A percentile compares a stretch with the other conserved stretches of the same genome.
These are phyloP conservation scores for Cladosporium oxysporum DNA, from an alignment of 2,329 filamentous ascomycete genomes.

Conservation along the genomic window DNA sequence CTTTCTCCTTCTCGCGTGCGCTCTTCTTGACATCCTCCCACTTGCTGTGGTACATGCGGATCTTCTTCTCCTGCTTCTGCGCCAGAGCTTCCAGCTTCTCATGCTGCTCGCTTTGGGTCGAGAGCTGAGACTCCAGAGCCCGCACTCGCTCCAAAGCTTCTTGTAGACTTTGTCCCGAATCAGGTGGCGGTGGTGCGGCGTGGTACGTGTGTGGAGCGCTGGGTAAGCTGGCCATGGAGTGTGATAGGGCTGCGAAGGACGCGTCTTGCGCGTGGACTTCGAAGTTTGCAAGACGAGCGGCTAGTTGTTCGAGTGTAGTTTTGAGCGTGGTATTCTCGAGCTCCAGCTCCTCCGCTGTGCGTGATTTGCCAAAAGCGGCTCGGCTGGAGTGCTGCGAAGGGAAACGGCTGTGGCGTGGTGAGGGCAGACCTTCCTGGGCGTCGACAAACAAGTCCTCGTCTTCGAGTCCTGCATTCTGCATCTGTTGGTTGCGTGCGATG, in stretches of 20 bases:
- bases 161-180: constrained; percentile 30
- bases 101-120: constrained; percentile 58
- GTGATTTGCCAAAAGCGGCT: constrained; percentile 47
- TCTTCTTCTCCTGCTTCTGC: constrained; percentile 62
- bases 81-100: constrained; percentile 62
- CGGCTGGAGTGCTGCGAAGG: constrained; percentile 41
- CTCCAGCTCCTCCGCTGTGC: constrained; percentile 82
- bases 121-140: constrained; percentile 65
- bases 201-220: not conserved
- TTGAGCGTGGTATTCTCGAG: constrained; percentile 87
- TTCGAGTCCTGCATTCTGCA: constrained; percentile 38
- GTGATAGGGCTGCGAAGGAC: constrained; percentile 70
- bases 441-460: constrained; percentile 59
- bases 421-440: constrained; percentile 66
- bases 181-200: not conserved
- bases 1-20: constrained; percentile 43
- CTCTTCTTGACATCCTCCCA: constrained; percentile 71
- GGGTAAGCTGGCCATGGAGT: constrained; percentile 65
- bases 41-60: constrained; percentile 65
- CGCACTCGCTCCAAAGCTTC: constrained; percentile 27
- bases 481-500: constrained; percentile 56
- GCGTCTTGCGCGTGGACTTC: constrained; percentile 89
- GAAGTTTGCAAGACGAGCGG: constrained; percentile 86
- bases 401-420: constrained; percentile 42
- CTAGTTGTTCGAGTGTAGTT: constrained; percentile 80